Evolutionary conservation across 805 yeast species (phyloP), one percentile per base, ranked within the genome.

Genomic region (Kodamaea kaohsiungensis): DNA sequence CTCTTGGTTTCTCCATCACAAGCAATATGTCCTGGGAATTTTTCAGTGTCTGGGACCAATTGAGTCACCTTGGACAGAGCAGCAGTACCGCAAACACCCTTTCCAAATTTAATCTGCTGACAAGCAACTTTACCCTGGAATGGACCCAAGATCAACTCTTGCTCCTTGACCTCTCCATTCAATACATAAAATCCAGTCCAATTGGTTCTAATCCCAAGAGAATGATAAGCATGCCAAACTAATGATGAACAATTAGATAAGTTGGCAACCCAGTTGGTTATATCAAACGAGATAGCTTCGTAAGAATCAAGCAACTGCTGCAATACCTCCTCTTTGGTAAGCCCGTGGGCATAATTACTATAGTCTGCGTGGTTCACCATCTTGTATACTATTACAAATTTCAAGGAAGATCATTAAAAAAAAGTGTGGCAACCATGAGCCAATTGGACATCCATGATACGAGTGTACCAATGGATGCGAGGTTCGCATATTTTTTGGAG

Each of bases 91-190:
- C 98, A 95, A 0, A 93, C 98, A 12, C 99, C 99, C 55, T 73
- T 78, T 3, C 97, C 97, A 50, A 87, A 73, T 53, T 73, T 65
- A 54, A 93, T 95, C 25, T 73, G 72, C 69, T 95, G 98, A 64
- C 99, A 93, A 0, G 98, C 98, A 2, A 93, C 98, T 68, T 91
- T 91, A 3, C 99, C 99, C 69, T 90, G 96, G 69, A 93, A 93
- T 12, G 99, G 99, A 0, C 96, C 99, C 39, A 93, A 74, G 18
- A 89, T 78, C 50, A 95, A 74, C 62, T 80, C 84, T 1, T 66
- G 47, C 0, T 61, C 48, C n/a, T 30, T 47, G 22, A 64, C 67
- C 10, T 66, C 63, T 2, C 74, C 68, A 52, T 82, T 78, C 15
- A 77, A 60, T 1, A 89, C 82, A 63, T 93, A 93, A 67, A 95